Percentiles rank a stretch among this genome's conserved stretches.
These are phyloP conservation scores for Phytophthora tubulina DNA, from an alignment of 352 stramenopile genomes.

Conservation along the genomic window DNA sequence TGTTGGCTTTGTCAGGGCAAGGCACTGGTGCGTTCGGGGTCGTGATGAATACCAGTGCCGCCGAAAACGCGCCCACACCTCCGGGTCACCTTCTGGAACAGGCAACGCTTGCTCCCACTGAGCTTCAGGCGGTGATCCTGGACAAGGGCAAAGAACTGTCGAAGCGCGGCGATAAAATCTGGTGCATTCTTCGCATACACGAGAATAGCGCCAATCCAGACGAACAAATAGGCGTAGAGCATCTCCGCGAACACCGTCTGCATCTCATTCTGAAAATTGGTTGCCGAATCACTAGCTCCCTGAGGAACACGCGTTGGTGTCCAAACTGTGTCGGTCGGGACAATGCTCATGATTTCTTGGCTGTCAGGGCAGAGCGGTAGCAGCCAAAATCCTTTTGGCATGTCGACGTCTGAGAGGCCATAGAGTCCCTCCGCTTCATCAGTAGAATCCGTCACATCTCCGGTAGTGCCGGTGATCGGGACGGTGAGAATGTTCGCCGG, in stretches of 20 bases:
- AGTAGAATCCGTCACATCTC: not conserved
- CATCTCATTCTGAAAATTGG: slow-evolving; percentile 27
- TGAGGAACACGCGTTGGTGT: slow-evolving; percentile 19
- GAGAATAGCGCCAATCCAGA: slow-evolving; percentile 44
- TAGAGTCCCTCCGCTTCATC: not conserved
- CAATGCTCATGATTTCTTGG: slow-evolving; percentile 19
- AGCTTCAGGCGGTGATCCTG: slow-evolving; percentile 24
- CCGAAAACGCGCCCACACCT: slow-evolving; percentile 38
- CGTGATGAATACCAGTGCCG: slow-evolving; percentile 15
- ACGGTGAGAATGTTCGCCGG: not conserved
- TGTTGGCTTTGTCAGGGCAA: not conserved
- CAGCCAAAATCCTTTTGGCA: slow-evolving; percentile 1
- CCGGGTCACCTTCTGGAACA: slow-evolving; percentile 17
- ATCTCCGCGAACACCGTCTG: not conserved
- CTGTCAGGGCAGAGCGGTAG: not conserved
- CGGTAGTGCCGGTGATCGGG: not conserved
- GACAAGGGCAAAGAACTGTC: slow-evolving; percentile 15
- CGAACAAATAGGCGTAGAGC: slow-evolving; percentile 26
- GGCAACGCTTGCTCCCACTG: slow-evolving; percentile 23
- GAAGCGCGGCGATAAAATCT: slow-evolving; percentile 17
- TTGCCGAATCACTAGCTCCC: slow-evolving; percentile 8
- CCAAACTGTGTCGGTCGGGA: slow-evolving; percentile 28
- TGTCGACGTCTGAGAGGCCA: not conserved
- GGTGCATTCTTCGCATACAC: slow-evolving; percentile 15
- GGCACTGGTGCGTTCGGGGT: slow-evolving; percentile 15